A percentile compares a stretch with the other conserved stretches of the same genome.
phyloP scores from a whole-genome alignment of 176 grass and related monocot species.

The Themeda triandra region DNA sequence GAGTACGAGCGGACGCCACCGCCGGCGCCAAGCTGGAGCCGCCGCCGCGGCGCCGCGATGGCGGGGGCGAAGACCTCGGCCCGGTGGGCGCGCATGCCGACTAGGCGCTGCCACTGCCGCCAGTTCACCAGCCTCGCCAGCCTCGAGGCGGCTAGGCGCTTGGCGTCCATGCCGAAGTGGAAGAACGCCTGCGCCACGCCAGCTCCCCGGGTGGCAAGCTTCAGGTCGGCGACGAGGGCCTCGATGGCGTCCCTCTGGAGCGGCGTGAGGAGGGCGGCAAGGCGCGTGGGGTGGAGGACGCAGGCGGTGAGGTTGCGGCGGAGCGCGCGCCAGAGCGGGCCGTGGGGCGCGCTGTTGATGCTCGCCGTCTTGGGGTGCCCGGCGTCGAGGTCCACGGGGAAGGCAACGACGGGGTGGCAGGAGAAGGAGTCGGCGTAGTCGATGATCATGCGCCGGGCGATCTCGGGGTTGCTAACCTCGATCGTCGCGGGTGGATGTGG shows the following conservation, averaged over 20 bases:
- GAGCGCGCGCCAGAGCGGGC: conserved; percentile 2
- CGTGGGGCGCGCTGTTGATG: not conserved
- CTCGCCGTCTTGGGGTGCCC: not conserved
- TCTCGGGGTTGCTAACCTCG: not conserved
- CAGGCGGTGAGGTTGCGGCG: conserved; percentile 9
- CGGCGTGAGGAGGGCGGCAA: not conserved
- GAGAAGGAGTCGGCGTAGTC: not conserved
- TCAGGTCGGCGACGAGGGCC: not conserved
- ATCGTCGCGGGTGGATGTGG: too few relatives aligned
- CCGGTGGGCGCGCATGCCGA: too few relatives aligned
- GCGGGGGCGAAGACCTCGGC: too few relatives aligned
- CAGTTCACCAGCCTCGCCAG: too few relatives aligned
- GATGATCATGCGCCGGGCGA: not conserved
- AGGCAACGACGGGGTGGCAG: not conserved
- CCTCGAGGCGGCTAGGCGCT: not conserved
- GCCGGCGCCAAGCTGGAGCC: too few relatives aligned
- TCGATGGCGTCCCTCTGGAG: not conserved
- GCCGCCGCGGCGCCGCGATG: too few relatives aligned
- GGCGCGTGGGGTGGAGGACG: not conserved
- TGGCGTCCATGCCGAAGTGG: not conserved
- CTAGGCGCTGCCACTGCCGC: too few relatives aligned
- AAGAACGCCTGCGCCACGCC: not conserved
- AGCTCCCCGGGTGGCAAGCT: not conserved
- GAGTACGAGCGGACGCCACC: too few relatives aligned
- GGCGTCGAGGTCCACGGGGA: not conserved